Percentiles rank a stretch among this genome's conserved stretches.
phyloP scores from a whole-genome alignment of 257 asterid species.

The Ligustrum vulgare region DNA sequence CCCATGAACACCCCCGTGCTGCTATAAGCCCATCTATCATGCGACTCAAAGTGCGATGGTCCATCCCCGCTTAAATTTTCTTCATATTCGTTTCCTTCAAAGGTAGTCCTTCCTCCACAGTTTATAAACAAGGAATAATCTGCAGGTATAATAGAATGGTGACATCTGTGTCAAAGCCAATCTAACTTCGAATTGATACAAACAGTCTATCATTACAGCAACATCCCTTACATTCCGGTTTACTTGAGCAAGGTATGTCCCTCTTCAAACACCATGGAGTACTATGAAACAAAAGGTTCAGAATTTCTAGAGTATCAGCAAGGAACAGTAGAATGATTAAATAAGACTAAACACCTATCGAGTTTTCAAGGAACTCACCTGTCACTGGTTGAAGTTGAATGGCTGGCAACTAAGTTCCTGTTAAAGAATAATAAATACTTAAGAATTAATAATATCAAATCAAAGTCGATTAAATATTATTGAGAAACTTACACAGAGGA shows the following conservation, averaged over 20 bases:
- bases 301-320: constrained; percentile 16
- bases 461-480: background rate
- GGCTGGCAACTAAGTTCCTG: constrained; percentile 85
- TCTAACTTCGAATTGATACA: background rate
- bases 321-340: background rate
- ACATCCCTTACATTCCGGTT: constrained; percentile 43
- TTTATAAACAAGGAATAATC: constrained; percentile 69
- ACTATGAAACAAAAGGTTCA: constrained; percentile 30
- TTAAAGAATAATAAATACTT: constrained; percentile 15
- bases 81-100: constrained; percentile 58
- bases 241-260: constrained; percentile 62
- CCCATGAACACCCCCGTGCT: constrained; percentile 62
- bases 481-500: constrained; percentile 50
- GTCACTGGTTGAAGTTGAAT: constrained; percentile 44
- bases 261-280: constrained; percentile 67
- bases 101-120: constrained; percentile 64
- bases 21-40: constrained; percentile 76
- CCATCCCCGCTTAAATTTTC: constrained; percentile 53
- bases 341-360: background rate
- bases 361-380: constrained; percentile 52
- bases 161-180: constrained; percentile 1
- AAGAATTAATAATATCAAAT: constrained; percentile 19
- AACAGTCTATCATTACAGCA: background rate
- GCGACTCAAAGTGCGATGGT: constrained; percentile 45
- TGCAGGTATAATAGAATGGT: constrained; percentile 32